A percentile compares a stretch with the other conserved stretches of the same genome.
Conservation (phyloP, 257 asterid genomes). For the Anisodus tanguticus region DNA sequence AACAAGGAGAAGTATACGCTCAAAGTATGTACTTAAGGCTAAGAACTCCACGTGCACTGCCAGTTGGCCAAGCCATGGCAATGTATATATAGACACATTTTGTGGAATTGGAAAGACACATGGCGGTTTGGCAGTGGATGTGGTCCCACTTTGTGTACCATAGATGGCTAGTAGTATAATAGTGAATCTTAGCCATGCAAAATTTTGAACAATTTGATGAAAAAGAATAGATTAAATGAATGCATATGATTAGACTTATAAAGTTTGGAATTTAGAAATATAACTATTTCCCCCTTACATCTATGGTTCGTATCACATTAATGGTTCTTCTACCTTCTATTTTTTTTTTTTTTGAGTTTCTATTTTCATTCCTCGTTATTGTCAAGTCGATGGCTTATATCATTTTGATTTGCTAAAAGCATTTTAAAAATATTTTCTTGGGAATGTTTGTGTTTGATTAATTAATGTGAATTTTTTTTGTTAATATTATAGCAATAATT, state of each 20-base stretch:
- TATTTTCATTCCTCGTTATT: too few relatives aligned
- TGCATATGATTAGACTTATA: neutral
- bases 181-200: conserved; percentile 60
- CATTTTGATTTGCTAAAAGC: too few relatives aligned
- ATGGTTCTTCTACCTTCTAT: neutral
- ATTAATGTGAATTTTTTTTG: too few relatives aligned
- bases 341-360: too few relatives aligned
- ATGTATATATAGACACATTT: conserved; percentile 28
- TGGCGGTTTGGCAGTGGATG: conserved; percentile 28
- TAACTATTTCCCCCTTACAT: neutral
- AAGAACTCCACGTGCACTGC: conserved; percentile 9
- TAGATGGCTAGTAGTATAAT: neutral
- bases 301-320: neutral
- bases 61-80: conserved; percentile 3
- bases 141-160: neutral
- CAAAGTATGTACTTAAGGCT: neutral
- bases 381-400: too few relatives aligned
- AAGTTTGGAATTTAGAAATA: too few relatives aligned
- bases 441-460: too few relatives aligned
- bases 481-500: too few relatives aligned
- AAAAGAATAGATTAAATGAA: neutral
- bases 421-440: too few relatives aligned
- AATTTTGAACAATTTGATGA: neutral
- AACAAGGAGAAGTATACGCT: neutral
- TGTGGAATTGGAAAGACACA: conserved; percentile 5